A percentile compares a stretch with the other conserved stretches of the same genome.
Conservation (phyloP, 2,329 filamentous ascomycete genomes). For the Exophiala sideris region DNA sequence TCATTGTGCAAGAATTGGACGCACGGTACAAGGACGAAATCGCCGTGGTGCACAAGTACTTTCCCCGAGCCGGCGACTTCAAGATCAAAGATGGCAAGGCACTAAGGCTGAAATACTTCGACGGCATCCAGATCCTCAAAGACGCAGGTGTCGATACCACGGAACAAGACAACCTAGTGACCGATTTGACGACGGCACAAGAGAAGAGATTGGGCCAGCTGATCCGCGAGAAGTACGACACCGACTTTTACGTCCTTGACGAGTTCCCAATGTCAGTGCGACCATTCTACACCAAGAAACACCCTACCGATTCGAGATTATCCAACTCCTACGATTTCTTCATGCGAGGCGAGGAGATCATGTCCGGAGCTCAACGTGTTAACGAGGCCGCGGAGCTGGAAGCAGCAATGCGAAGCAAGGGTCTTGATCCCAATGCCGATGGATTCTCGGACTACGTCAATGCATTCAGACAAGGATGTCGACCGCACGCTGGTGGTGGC, state of each 20-base stretch:
- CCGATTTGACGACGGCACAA: slow-evolving; percentile 48
- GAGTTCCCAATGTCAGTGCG: slow-evolving; percentile 88
- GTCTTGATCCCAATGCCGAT: slow-evolving; percentile 56
- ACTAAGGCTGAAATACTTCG: slow-evolving; percentile 49
- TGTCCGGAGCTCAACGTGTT: slow-evolving; percentile 65
- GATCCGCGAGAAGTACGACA: slow-evolving; percentile 82
- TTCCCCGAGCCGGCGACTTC: slow-evolving; percentile 51
- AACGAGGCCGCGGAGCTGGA: slow-evolving; percentile 59
- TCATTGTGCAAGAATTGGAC: slow-evolving; percentile 47
- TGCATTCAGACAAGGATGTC: slow-evolving; percentile 62
- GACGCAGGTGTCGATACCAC: slow-evolving; percentile 50
- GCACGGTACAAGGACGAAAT: slow-evolving; percentile 44
- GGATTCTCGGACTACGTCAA: slow-evolving; percentile 63
- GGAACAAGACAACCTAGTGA: slow-evolving; percentile 48
- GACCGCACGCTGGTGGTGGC: slow-evolving; percentile 63
- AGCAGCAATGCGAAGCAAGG: slow-evolving; percentile 57
- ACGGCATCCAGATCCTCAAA: slow-evolving; percentile 46
- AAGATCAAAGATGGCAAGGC: slow-evolving; percentile 49
- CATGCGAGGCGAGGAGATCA: slow-evolving; percentile 68
- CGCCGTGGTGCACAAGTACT: slow-evolving; percentile 46
- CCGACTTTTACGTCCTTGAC: slow-evolving; percentile 95
- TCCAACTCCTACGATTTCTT: slow-evolving; percentile 69
- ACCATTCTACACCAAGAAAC: slow-evolving; percentile 88
- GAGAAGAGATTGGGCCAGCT: slow-evolving; percentile 74
- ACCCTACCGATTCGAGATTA: slow-evolving; percentile 62